Evolutionary conservation across 1,284 basidiomycete genomes (phyloP).

Genomic region (Takashimella koratensis): DNA sequence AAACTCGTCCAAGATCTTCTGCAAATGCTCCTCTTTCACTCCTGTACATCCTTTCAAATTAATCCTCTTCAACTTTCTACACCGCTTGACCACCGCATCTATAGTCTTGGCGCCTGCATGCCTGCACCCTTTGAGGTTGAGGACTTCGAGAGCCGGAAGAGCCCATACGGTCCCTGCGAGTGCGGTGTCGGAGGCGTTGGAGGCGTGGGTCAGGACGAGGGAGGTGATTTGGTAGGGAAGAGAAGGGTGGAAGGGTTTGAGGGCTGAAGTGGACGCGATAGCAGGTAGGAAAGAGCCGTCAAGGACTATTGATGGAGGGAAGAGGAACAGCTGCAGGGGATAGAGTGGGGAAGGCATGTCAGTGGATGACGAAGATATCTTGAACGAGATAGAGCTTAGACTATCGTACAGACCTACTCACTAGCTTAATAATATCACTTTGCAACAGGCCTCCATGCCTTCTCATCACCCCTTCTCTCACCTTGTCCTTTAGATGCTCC

Average conservation of each 20-base stretch:
- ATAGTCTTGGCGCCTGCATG: slow-evolving; percentile 16
- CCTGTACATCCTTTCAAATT: slow-evolving; percentile 36
- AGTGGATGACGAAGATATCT: neutral
- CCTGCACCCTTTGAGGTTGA: slow-evolving; percentile 33
- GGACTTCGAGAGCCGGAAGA: slow-evolving; percentile 20
- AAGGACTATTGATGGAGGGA: slow-evolving; percentile 19
- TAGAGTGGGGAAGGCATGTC: neutral
- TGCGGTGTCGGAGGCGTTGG: slow-evolving; percentile 20
- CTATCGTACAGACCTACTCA: no score
- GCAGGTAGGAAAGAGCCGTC: slow-evolving; percentile 21
- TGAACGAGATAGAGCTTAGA: no score
- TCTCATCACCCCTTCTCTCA: slow-evolving; percentile 25
- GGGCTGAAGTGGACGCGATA: slow-evolving; percentile 9
- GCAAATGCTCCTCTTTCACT: slow-evolving; percentile 18
- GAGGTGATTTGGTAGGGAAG: slow-evolving; percentile 5
- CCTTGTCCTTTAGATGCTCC: slow-evolving; percentile 23
- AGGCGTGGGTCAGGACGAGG: slow-evolving; percentile 19
- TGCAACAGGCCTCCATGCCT: slow-evolving; percentile 24
- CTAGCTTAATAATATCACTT: slow-evolving; percentile 19
- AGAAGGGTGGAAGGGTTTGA: slow-evolving; percentile 21
- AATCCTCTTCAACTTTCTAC: slow-evolving; percentile 11
- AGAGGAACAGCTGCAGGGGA: slow-evolving; percentile 18
- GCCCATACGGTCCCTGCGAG: slow-evolving; percentile 22
- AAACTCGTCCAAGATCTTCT: slow-evolving; percentile 18
- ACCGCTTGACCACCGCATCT: slow-evolving; percentile 17